Evolutionary conservation across 179 eudicot species (phyloP).

Genomic region (Nepenthes alata): DNA sequence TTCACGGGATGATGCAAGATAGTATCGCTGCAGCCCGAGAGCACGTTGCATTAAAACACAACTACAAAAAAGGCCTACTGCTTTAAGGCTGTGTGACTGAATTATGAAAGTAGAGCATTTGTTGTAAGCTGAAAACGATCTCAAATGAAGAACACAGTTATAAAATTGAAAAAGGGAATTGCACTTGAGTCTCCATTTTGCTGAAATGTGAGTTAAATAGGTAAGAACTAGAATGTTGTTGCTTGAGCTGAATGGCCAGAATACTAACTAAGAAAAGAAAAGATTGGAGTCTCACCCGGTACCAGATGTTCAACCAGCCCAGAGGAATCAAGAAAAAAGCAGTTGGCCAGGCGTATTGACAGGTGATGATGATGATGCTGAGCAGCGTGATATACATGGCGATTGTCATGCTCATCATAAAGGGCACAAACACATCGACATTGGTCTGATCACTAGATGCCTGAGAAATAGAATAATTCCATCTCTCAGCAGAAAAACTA

Average conservation of each 20-base stretch:
- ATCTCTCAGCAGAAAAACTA: neutral
- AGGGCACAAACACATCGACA: constrained; percentile 71
- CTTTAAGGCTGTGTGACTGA: too few relatives aligned
- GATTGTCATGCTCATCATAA: constrained; percentile 49
- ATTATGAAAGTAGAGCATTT: too few relatives aligned
- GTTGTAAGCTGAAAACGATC: too few relatives aligned
- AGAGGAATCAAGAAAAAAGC: constrained; percentile 67
- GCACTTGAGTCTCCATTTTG: too few relatives aligned
- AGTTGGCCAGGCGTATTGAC: constrained; percentile 96
- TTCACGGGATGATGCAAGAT: constrained; percentile 85
- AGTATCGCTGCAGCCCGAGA: constrained; percentile 48
- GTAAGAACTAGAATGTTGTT: too few relatives aligned
- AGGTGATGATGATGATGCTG: constrained; percentile 74
- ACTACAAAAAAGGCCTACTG: too few relatives aligned
- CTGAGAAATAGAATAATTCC: constrained; percentile 25
- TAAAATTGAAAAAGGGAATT: too few relatives aligned
- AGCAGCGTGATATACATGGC: constrained; percentile 64
- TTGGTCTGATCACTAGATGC: constrained; percentile 92
- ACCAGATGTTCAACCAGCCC: constrained; percentile 85
- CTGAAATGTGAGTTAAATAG: too few relatives aligned
- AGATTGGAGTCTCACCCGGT: constrained; percentile 43
- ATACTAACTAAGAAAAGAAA: neutral
- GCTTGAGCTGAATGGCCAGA: too few relatives aligned
- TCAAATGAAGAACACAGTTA: too few relatives aligned
- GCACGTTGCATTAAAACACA: neutral